Evolutionary conservation across 2,329 filamentous ascomycete genomes (phyloP).

Genomic region (Beauveria scarabaeidicola): DNA sequence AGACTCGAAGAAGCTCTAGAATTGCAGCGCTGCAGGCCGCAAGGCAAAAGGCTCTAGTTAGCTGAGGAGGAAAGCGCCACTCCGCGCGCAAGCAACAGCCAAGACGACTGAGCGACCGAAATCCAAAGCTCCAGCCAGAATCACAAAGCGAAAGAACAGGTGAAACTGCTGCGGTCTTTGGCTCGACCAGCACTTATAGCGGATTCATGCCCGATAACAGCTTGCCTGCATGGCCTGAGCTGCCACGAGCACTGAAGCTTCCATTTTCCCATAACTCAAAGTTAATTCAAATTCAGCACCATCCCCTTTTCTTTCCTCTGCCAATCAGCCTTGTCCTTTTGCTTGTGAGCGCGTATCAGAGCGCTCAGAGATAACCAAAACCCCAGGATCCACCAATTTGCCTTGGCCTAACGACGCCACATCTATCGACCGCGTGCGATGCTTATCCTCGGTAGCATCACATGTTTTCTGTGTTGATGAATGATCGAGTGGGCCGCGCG

Average conservation of each 20-base stretch:
- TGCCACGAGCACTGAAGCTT: neutral
- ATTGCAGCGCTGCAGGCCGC: no score
- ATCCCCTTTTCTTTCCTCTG: neutral
- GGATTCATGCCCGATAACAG: neutral
- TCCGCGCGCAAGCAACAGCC: neutral
- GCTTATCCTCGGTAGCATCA: neutral
- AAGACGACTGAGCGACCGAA: no score
- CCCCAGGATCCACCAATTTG: neutral
- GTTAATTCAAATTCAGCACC: neutral
- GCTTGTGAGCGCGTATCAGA: constrained; percentile 1
- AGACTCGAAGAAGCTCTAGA: no score
- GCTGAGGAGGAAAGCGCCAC: no score
- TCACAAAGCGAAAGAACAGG: no score
- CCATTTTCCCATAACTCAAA: neutral
- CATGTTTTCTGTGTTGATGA: neutral
- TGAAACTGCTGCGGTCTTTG: neutral
- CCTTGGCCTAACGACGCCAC: neutral
- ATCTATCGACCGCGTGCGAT: neutral
- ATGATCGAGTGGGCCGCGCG: no score
- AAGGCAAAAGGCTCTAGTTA: no score
- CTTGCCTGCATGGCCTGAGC: neutral
- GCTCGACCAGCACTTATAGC: neutral
- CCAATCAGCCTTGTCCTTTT: neutral
- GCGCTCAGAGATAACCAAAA: constrained; percentile 9
- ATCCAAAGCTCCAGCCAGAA: neutral